These are phyloP conservation scores for Colletotrichum truncatum DNA, from an alignment of 2,329 filamentous ascomycete species.

Conservation along the genomic window DNA sequence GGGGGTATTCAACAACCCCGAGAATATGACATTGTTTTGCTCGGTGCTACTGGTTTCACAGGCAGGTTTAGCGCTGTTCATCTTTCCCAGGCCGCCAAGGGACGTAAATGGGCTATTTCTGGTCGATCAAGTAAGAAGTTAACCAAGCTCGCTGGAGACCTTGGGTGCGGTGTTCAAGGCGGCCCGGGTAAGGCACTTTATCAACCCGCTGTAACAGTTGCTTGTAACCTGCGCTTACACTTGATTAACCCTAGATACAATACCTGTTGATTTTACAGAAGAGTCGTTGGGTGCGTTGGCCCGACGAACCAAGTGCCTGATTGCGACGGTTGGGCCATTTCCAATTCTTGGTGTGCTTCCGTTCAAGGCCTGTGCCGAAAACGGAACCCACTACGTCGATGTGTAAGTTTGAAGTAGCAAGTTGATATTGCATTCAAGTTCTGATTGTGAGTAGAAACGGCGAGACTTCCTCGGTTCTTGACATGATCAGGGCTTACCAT, in stretches of 20 bases:
- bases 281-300: neutral
- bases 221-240: no score
- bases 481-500: neutral
- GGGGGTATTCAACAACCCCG: no score
- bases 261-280: neutral
- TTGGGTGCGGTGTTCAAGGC: no score
- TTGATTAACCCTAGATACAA: neutral
- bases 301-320: neutral
- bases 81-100: neutral
- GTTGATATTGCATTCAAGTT: no score
- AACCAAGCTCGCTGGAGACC: neutral
- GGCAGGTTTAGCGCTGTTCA: neutral
- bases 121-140: neutral
- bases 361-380: neutral
- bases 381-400: neutral
- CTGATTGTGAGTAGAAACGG: no score
- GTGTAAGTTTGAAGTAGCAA: neutral
- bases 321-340: neutral
- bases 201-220: no score
- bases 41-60: neutral
- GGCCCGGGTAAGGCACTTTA: no score
- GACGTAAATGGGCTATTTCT: neutral
- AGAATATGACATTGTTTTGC: neutral
- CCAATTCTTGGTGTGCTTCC: neutral
- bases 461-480: neutral